These are phyloP conservation scores for Nemophila menziesii DNA, from an alignment of 257 asterid species.

Conservation along the genomic window DNA sequence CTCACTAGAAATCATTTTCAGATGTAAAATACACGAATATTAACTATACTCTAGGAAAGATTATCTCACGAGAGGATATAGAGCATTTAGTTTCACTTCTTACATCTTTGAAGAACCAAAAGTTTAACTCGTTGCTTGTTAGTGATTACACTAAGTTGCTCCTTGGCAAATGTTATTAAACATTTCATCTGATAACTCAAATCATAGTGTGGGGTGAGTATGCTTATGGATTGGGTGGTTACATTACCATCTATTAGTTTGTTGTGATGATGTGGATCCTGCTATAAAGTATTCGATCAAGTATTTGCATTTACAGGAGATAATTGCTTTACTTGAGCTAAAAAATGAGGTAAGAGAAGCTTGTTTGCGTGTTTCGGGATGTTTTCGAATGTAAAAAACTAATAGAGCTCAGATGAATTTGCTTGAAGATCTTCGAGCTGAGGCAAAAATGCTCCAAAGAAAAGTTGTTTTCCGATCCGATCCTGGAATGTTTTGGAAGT, in stretches of 20 bases:
- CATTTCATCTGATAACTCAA: slow-evolving; percentile 28
- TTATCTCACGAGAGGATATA: too few species aligned
- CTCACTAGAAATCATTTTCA: too few species aligned
- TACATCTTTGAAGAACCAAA: slow-evolving; percentile 53
- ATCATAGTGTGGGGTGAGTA: slow-evolving; percentile 37
- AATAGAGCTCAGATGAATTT: slow-evolving; percentile 23
- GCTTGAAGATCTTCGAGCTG: slow-evolving; percentile 57
- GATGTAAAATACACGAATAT: too few species aligned
- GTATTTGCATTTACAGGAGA: slow-evolving; percentile 48
- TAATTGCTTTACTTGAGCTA: slow-evolving; percentile 55
- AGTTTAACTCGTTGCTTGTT: too few species aligned
- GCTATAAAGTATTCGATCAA: slow-evolving; percentile 54
- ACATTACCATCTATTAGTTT: slow-evolving; percentile 64
- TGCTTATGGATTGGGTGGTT: slow-evolving; percentile 59
- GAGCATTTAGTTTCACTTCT: slow-evolving; percentile 46
- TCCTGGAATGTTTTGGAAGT: slow-evolving; percentile 46
- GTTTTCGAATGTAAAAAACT: slow-evolving; percentile 31
- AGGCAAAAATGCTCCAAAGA: slow-evolving; percentile 37
- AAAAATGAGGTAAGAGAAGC: slow-evolving; percentile 60
- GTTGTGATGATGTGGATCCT: slow-evolving; percentile 65
- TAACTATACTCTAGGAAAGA: too few species aligned
- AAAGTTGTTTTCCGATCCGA: slow-evolving; percentile 58
- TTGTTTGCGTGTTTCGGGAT: slow-evolving; percentile 63
- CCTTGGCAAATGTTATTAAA: slow-evolving; percentile 37
- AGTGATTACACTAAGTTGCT: slow-evolving; percentile 67